phyloP scores from a whole-genome alignment of 140 eudicot species.

The Stevia rebaudiana region DNA sequence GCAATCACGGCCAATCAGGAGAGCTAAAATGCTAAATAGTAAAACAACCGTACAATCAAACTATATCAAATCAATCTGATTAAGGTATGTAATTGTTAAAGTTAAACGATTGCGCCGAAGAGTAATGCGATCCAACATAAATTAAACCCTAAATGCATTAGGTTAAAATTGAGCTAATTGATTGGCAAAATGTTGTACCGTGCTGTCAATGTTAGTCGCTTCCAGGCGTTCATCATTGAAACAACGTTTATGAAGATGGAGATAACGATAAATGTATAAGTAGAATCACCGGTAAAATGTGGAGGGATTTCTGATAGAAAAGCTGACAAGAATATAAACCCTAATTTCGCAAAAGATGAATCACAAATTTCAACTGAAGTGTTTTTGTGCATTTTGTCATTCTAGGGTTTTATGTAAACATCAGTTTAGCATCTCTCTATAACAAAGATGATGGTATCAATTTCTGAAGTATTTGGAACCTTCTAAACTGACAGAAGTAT shows the following conservation, averaged over 20 bases:
- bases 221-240: neutral
- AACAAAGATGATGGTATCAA: too few relatives aligned
- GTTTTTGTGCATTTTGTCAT: too few relatives aligned
- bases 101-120: neutral
- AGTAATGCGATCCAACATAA: neutral
- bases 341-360: too few relatives aligned
- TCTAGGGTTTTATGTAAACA: too few relatives aligned
- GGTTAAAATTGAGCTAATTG: neutral
- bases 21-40: too few relatives aligned
- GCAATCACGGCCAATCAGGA: neutral
- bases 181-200: neutral
- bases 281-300: neutral
- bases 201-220: neutral
- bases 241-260: neutral
- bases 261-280: neutral
- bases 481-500: too few relatives aligned
- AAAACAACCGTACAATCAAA: neutral
- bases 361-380: too few relatives aligned
- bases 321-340: too few relatives aligned
- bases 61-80: neutral
- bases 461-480: too few relatives aligned
- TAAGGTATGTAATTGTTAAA: neutral
- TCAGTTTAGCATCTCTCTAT: too few relatives aligned
- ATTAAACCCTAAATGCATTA: conserved; percentile 1
- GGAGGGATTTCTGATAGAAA: neutral